Evolutionary conservation across 179 eudicot genomes (phyloP).

Genomic region (Heliamphora pulchella): DNA sequence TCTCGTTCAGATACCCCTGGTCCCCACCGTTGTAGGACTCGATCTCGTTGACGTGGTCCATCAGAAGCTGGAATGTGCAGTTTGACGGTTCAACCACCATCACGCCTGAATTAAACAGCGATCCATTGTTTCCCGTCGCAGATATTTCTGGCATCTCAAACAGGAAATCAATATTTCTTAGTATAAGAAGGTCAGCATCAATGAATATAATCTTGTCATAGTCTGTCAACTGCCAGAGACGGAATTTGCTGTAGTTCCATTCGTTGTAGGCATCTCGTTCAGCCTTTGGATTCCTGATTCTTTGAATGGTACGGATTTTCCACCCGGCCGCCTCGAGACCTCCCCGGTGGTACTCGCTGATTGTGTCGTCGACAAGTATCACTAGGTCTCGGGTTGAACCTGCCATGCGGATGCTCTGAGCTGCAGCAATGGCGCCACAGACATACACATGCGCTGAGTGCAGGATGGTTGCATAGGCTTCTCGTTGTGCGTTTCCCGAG

Average conservation of each 20-base stretch:
- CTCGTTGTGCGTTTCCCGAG: conserved; percentile 46
- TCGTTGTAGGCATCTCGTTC: conserved; percentile 84
- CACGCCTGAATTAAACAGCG: conserved; percentile 84
- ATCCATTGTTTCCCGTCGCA: conserved; percentile 78
- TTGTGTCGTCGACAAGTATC: conserved; percentile 72
- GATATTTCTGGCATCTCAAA: conserved; percentile 77
- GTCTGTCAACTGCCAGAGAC: conserved; percentile 88
- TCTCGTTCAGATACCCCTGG: conserved; percentile 83
- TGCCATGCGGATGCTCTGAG: conserved; percentile 77
- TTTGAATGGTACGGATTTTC: conserved; percentile 61
- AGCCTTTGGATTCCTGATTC: conserved; percentile 83
- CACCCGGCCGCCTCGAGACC: conserved; percentile 83
- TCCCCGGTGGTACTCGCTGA: conserved; percentile 52
- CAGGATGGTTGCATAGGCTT: conserved; percentile 86
- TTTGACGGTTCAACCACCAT: conserved; percentile 90
- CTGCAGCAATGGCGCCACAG: conserved; percentile 88
- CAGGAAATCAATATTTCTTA: conserved; percentile 71
- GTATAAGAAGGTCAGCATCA: conserved; percentile 69
- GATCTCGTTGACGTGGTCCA: conserved; percentile 63
- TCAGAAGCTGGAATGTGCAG: conserved; percentile 68
- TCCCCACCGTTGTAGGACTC: conserved; percentile 93
- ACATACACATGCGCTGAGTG: conserved; percentile 82
- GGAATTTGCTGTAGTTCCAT: conserved; percentile 96
- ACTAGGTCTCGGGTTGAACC: conserved; percentile 80
- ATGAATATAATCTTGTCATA: conserved; percentile 87